These are phyloP conservation scores for Drechslerella stenobrocha DNA, from an alignment of 2,329 filamentous ascomycete genomes.

Conservation along the genomic window DNA sequence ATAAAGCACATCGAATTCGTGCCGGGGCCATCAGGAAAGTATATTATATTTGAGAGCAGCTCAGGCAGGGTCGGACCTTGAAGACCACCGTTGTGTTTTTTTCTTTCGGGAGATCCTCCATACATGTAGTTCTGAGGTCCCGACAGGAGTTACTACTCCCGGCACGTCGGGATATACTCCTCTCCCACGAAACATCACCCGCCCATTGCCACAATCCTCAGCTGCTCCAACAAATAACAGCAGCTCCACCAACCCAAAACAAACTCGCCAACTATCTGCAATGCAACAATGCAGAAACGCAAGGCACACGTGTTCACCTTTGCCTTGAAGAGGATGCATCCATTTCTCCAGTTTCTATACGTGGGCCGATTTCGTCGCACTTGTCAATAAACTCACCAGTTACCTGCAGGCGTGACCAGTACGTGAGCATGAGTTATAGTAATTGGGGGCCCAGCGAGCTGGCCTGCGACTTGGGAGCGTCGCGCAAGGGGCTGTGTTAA, in stretches of 20 bases:
- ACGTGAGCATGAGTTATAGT: conserved; percentile 41
- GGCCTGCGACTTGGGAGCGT: not conserved
- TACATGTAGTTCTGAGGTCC: too few relatives aligned
- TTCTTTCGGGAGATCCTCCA: too few relatives aligned
- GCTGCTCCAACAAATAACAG: conserved; percentile 9
- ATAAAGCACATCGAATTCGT: too few relatives aligned
- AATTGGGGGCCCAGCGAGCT: too few relatives aligned
- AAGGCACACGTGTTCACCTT: conserved; percentile 9
- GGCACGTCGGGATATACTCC: conserved; percentile 36
- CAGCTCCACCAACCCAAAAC: conserved; percentile 30
- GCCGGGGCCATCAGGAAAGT: too few relatives aligned
- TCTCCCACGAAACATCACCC: conserved; percentile 32
- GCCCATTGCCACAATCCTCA: too few relatives aligned
- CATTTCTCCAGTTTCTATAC: conserved; percentile 59
- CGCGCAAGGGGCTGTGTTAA: conserved; percentile 55
- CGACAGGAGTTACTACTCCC: too few relatives aligned
- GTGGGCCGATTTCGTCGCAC: conserved; percentile 66
- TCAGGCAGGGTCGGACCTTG: too few relatives aligned
- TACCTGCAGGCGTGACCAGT: conserved; percentile 53
- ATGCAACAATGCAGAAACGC: conserved; percentile 10
- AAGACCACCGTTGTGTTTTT: too few relatives aligned
- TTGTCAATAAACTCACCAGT: conserved; percentile 61
- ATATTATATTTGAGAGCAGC: too few relatives aligned
- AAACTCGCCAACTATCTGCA: conserved; percentile 28
- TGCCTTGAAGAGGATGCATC: conserved; percentile 21